Base-by-base conservation (phyloP, 148 eudicot species). In the Amaranthus cruentus region DNA sequence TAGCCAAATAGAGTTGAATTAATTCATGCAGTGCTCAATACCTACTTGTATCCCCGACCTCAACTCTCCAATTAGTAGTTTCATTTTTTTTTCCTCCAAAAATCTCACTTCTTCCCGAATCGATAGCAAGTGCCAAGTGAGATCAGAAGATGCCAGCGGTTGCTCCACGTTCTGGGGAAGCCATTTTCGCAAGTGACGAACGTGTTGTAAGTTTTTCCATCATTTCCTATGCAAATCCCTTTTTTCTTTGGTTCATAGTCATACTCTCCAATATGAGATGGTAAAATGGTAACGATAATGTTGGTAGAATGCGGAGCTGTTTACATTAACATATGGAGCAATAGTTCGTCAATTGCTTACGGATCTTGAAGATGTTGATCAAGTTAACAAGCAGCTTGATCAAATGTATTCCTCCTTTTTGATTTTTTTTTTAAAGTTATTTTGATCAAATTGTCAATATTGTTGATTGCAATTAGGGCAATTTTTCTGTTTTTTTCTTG, bases 361-460 rank as follows among this genome's bases (percentile, higher is more conserved):
- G 46, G 98, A 94, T 88, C 91, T 94, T 75, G 98, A 94, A 80
- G 98, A 94, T 77, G 95, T 94, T 54, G 97, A 91, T 50, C 93
- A 94, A 85, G 98, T 94, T 76, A 94, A 94, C 85, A 91, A 91
- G 73, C 98, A 94, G 88, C 97, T 94, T 77, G 98, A 94, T 83
- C 97, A 86, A 78, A 90, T 90, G 96, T 90, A 64, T 49, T 73
- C 75, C 62, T 57, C 52, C 28, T 75, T 9, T 46, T 28, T 47
- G 38, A 28, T 42, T 18, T 38, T 47, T 4, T 12, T 0, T 55
- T 50, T 68, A 66, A 4, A n/a, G n/a, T 55, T 6, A 5, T 69
- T 47, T 4, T n/a, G 1, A 14, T 8, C 38, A 28, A 28, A 28
- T 56, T 55, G 71, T n/a, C 2, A 47, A 14, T 44, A 15, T 28